phyloP scores from a whole-genome alignment of 2,329 filamentous ascomycete species.

The Rugonectria rugulosa region DNA sequence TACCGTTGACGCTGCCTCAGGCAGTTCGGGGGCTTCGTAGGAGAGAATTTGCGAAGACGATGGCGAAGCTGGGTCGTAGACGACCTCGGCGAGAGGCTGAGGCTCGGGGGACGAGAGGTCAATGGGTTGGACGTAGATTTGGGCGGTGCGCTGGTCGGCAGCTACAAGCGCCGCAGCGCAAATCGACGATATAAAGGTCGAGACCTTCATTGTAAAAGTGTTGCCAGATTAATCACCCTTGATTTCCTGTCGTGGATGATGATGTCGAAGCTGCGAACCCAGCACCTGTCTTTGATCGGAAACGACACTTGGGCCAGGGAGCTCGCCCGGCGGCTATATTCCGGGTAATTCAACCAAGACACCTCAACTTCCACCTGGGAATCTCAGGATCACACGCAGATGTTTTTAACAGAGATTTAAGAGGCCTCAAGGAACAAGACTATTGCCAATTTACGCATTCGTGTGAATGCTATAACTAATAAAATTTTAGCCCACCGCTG shows the following conservation, averaged over 20 bases:
- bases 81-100: constrained; percentile 61
- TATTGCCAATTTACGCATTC: too few species aligned
- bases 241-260: neutral
- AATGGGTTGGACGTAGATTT: constrained; percentile 64
- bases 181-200: constrained; percentile 51
- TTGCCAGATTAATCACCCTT: neutral
- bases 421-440: too few species aligned
- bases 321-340: constrained; percentile 24
- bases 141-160: constrained; percentile 53
- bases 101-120: constrained; percentile 44
- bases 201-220: constrained; percentile 50
- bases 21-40: constrained; percentile 65
- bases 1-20: constrained; percentile 55
- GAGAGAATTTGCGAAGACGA: constrained; percentile 56
- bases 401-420: too few species aligned
- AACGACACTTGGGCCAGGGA: constrained; percentile 31
- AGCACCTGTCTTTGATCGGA: constrained; percentile 22
- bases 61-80: constrained; percentile 58
- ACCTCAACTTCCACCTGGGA: neutral
- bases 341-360: constrained; percentile 28
- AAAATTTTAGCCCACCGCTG: constrained; percentile 17
- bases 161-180: constrained; percentile 50
- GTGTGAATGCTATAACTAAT: too few species aligned
- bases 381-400: too few species aligned
- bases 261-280: constrained; percentile 8